Evolutionary conservation across 306 rosid species (phyloP).

Genomic region (Dicorynia guianensis): DNA sequence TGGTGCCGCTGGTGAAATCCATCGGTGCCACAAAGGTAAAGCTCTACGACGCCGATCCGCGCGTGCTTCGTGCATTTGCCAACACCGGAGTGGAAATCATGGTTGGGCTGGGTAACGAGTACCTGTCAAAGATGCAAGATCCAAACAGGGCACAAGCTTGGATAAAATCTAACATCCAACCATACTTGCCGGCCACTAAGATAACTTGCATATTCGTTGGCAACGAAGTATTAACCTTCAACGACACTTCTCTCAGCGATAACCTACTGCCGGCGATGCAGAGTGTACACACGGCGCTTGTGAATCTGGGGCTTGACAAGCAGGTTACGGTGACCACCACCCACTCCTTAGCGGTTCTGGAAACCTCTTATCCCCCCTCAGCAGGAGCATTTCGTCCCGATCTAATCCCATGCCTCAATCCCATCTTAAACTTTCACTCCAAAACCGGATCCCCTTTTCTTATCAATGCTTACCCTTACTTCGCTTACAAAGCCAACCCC

Average conservation of each 20-base stretch:
- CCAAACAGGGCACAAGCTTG: conserved; percentile 69
- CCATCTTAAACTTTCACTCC: conserved; percentile 74
- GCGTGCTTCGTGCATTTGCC: conserved; percentile 80
- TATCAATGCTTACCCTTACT: conserved; percentile 96
- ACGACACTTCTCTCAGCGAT: conserved; percentile 67
- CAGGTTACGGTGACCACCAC: conserved; percentile 78
- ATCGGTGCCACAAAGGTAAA: conserved; percentile 88
- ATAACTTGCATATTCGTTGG: conserved; percentile 91
- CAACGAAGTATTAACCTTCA: conserved; percentile 87
- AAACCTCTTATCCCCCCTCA: conserved; percentile 86
- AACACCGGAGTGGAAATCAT: conserved; percentile 78
- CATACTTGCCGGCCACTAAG: conserved; percentile 75
- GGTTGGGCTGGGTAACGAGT: conserved; percentile 85
- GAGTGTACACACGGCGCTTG: conserved; percentile 74
- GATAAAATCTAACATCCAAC: conserved; percentile 79
- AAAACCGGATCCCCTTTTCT: conserved; percentile 89
- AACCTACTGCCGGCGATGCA: conserved; percentile 89
- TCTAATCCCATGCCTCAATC: conserved; percentile 58
- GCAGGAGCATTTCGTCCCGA: conserved; percentile 82
- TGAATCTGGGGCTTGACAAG: conserved; percentile 62
- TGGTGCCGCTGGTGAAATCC: conserved; percentile 67
- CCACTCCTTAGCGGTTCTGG: conserved; percentile 78
- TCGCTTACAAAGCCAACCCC: conserved; percentile 83
- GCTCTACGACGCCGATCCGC: conserved; percentile 89
- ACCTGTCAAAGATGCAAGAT: conserved; percentile 66